Percentiles rank a stretch among this genome's conserved stretches.
Evolutionary conservation across 768 basidiomycete genomes (phyloP).

Genomic region (Mycena belliarum): DNA sequence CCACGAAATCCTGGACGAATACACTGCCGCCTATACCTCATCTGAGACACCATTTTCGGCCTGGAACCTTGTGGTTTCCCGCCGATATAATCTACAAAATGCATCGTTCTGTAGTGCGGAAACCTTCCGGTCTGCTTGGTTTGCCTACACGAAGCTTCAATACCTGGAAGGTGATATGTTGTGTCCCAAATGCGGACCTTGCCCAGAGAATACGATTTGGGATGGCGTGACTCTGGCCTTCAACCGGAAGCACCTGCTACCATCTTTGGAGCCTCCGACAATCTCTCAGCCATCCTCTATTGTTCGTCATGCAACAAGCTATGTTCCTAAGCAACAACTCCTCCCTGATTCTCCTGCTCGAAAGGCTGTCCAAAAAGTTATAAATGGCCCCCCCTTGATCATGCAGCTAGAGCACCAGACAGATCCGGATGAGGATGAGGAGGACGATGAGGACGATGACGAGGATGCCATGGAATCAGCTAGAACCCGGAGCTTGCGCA

Average conservation of each 20-base stretch:
- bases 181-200: constrained; percentile 13
- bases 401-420: too few relatives aligned
- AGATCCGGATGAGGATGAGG: not conserved
- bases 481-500: not conserved
- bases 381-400: not conserved
- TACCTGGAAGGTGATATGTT: constrained; percentile 9
- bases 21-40: constrained; percentile 13
- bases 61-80: constrained; percentile 4
- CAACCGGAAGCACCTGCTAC: constrained; percentile 17
- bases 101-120: not conserved
- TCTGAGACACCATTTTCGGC: constrained; percentile 18
- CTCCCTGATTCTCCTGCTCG: not conserved
- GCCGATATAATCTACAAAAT: constrained; percentile 4
- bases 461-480: too few relatives aligned
- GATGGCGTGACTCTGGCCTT: constrained; percentile 24
- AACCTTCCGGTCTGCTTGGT: constrained; percentile 16
- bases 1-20: constrained; percentile 20
- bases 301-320: constrained; percentile 1
- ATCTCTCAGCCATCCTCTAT: constrained; percentile 10
- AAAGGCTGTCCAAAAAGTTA: not conserved
- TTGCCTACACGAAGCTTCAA: constrained; percentile 13
- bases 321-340: constrained; percentile 7
- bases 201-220: constrained; percentile 19
- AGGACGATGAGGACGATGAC: not conserved
- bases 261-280: constrained; percentile 30